phyloP scores from a whole-genome alignment of 2,329 filamentous ascomycete species.

The Chaetoscypha palmicola region DNA sequence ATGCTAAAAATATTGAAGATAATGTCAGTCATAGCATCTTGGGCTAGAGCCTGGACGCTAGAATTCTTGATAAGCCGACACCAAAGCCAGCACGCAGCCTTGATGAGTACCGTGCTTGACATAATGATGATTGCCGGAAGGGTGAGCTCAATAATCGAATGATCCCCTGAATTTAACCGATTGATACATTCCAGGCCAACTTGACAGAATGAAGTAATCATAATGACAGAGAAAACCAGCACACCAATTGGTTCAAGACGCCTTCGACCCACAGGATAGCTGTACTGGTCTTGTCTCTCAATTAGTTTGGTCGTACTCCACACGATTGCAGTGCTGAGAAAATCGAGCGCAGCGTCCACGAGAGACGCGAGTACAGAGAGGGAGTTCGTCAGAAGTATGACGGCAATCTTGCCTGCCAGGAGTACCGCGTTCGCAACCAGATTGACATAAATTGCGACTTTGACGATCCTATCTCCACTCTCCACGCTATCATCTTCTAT shows the following conservation, averaged over 20 bases:
- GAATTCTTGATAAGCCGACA: slow-evolving; percentile 55
- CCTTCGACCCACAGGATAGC: slow-evolving; percentile 49
- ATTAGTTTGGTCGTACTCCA: slow-evolving; percentile 54
- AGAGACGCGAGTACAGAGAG: slow-evolving; percentile 55
- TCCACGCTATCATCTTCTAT: slow-evolving; percentile 68
- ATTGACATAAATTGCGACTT: slow-evolving; percentile 74
- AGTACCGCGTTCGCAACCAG: slow-evolving; percentile 53
- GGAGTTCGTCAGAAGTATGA: slow-evolving; percentile 48
- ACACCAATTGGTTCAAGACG: slow-evolving; percentile 56
- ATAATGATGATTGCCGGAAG: slow-evolving; percentile 50
- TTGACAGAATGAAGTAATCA: slow-evolving; percentile 56
- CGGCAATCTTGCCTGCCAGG: slow-evolving; percentile 47
- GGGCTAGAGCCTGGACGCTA: slow-evolving; percentile 55
- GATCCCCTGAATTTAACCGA: slow-evolving; percentile 45
- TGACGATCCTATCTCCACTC: slow-evolving; percentile 68
- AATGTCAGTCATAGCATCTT: slow-evolving; percentile 58
- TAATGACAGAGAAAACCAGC: slow-evolving; percentile 55
- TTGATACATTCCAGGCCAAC: slow-evolving; percentile 54
- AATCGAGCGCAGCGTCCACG: slow-evolving; percentile 53
- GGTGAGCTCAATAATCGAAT: slow-evolving; percentile 43
- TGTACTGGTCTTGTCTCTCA: slow-evolving; percentile 35
- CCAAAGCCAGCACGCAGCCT: slow-evolving; percentile 53
- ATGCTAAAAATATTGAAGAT: slow-evolving; percentile 58
- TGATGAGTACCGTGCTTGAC: slow-evolving; percentile 49
- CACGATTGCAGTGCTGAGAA: slow-evolving; percentile 54